Evolutionary conservation across 2,329 filamentous ascomycete species (phyloP).

Genomic region (Xylariaceae sp.): DNA sequence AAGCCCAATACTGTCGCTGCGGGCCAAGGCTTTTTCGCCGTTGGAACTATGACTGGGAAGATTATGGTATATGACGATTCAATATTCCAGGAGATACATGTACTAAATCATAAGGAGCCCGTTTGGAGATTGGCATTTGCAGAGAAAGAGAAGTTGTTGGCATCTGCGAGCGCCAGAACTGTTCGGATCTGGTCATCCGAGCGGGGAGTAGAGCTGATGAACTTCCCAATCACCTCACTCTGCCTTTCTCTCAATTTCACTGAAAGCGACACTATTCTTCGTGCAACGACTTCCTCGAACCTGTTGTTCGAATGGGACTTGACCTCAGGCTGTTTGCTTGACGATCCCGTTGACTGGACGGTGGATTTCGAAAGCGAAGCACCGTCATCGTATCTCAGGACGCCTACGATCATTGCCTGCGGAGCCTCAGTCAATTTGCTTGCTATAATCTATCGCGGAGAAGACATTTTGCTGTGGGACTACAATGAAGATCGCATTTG

Average conservation of each 20-base stretch:
- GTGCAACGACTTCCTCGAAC: constrained; percentile 3
- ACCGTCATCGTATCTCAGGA: constrained; percentile 8
- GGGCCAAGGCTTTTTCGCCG: not conserved
- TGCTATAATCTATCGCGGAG: constrained; percentile 25
- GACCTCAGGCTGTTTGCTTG: not conserved
- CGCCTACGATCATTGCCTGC: constrained; percentile 17
- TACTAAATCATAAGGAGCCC: constrained; percentile 16
- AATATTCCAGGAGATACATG: constrained; percentile 17
- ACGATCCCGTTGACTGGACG: constrained; percentile 16
- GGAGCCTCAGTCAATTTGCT: constrained; percentile 17
- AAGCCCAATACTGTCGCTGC: constrained; percentile 5
- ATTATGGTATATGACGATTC: constrained; percentile 21
- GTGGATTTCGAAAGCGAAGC: constrained; percentile 14
- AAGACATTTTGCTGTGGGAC: constrained; percentile 26
- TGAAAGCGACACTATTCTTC: constrained; percentile 8
- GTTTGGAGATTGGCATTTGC: constrained; percentile 20
- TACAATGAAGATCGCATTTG: constrained; percentile 16
- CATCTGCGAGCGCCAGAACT: constrained; percentile 11
- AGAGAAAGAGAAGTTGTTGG: constrained; percentile 10
- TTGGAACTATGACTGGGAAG: constrained; percentile 1
- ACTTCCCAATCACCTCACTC: constrained; percentile 8
- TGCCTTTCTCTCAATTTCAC: constrained; percentile 13
- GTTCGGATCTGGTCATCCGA: constrained; percentile 16
- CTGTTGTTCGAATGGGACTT: constrained; percentile 11
- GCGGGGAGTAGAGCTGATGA: constrained; percentile 4